Evolutionary conservation across 352 stramenopile species (phyloP).

Genomic region (Pythium phragmiticola): DNA sequence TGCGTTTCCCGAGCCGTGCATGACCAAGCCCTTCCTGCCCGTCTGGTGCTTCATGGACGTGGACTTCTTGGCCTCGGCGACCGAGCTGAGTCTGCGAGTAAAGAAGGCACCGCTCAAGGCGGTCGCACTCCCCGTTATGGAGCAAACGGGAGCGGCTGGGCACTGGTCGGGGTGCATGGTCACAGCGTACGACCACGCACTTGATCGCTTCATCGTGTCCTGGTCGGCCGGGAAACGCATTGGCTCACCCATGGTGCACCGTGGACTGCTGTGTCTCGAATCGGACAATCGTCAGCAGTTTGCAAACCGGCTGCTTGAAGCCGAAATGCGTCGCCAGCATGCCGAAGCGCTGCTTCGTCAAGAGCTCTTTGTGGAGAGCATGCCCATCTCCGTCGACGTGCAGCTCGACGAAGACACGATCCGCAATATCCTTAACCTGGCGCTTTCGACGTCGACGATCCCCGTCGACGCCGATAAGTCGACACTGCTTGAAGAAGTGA

Average conservation of each 20-base stretch:
- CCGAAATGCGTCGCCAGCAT: constrained; percentile 46
- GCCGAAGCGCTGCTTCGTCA: constrained; percentile 65
- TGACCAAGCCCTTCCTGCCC: constrained; percentile 54
- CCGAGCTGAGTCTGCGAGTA: constrained; percentile 9
- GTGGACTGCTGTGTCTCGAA: constrained; percentile 64
- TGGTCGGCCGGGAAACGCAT: constrained; percentile 77
- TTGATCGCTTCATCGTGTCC: constrained; percentile 63
- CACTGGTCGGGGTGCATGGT: constrained; percentile 81
- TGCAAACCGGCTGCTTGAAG: constrained; percentile 38
- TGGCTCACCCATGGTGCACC: constrained; percentile 59
- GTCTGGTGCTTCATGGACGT: constrained; percentile 77
- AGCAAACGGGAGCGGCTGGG: constrained; percentile 44
- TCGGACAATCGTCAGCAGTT: constrained; percentile 50
- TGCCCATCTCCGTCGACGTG: constrained; percentile 65
- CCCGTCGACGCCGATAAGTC: constrained; percentile 55
- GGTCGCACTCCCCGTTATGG: constrained; percentile 61
- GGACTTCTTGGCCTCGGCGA: constrained; percentile 24
- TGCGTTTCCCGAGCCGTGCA: constrained; percentile 22
- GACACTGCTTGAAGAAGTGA: constrained; percentile 86
- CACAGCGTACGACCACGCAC: constrained; percentile 51
- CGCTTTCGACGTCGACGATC: constrained; percentile 56
- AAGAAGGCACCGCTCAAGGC: constrained; percentile 43
- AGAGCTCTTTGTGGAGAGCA: constrained; percentile 69
- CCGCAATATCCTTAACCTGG: constrained; percentile 68
- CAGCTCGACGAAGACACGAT: constrained; percentile 71